Evolutionary conservation across 257 asterid species (phyloP), one percentile per base, ranked within the genome.

Genomic region (Haberlea rhodopensis): DNA sequence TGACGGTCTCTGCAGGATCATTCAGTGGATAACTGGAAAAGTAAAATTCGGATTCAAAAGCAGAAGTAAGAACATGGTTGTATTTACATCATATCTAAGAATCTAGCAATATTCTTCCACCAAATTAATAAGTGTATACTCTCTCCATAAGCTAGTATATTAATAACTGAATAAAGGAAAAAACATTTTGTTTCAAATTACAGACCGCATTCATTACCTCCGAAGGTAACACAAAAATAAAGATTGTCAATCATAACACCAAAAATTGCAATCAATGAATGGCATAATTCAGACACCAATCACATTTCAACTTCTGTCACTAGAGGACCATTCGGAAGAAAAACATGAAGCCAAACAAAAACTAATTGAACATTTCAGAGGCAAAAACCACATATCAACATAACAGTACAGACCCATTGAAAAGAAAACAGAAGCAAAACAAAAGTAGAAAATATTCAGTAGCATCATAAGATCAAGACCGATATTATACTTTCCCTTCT

Each of bases 21-120:
- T 90, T 90, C 83, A 94, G 85, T 19, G 99, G 97, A 80, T 94
- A 94, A 79, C 99, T 94, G 94, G 78, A 75, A 62, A 60, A 55
- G 73, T 19, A 65, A 21, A 49, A 57, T 71, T 20, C n/a, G n/a
- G n/a, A n/a, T n/a, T 57, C 55, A 60, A 28, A 62, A 57, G 37
- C 31, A 67, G n/a, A 67, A 43, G 46, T 58, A 29, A 75, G 68
- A 70, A 74, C 52, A 53, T 49, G 56, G 26, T 56, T 15, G 61
- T 2, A 40, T 40, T 29, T 40, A 40, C 7, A 40, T 40, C 49
- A 40, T 15, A 13, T 40, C 15, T 40, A 15, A 40, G 2, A 34
- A 34, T 1, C 9, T 10, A 3, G 7, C 19, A 4, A 40, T 19
- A 15, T 40, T 15, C 49, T 40, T 40, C 7, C 4, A 40, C 49